Base-by-base conservation (phyloP, 768 basidiomycete species). In the Boletus sp. region DNA sequence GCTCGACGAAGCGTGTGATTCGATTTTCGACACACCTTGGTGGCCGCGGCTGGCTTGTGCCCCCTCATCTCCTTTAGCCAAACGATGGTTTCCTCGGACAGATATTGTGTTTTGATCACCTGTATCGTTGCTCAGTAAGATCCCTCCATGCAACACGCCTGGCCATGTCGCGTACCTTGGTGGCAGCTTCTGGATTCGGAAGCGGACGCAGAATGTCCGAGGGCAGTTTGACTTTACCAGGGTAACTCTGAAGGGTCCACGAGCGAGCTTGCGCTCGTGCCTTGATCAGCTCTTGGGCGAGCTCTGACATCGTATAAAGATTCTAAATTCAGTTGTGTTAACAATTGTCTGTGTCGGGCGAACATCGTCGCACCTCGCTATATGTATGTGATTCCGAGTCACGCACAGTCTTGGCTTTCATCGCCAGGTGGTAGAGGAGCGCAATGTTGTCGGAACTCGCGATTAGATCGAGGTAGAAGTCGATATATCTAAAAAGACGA, bases 281-380 rank as follows among this genome's bases (percentile, higher is more conserved):
- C 64, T 87, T 89, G 71, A 98, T 88, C 35, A 97, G 75, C 63
- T 92, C 84, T 72, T 97, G 92, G 0, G 96, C 88, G 8, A 98
- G 78, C 64, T 99, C 97, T 61, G 90, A 86, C 56, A 92, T 78
- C 9, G 85, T 80, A 67, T 97, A 98, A 40, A 99, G 77, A 69
- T 92, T 90, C 95, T 97, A 62, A 2, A 48, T 52, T 33, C 33
- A 42, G 24, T 46, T 24, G 33, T 35, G 28, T 52, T 24, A 54
- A 30, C 12, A 28, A 18, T 29, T 7, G 17, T n/a, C 15, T 24
- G 8, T n/a, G 40, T n/a, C 18, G n/a, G 10, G 14, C 24, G 4
- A 48, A 36, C 29, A 17, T 20, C 18, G 5, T 48, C 75, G 44
- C 54, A 92, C 92, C 78, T 91, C 86, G 73, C 85, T 89, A 58